Evolutionary conservation across 2,329 filamentous ascomycete species (phyloP), one percentile per base, ranked within the genome.

Genomic region (Lachnellula subtilissima): DNA sequence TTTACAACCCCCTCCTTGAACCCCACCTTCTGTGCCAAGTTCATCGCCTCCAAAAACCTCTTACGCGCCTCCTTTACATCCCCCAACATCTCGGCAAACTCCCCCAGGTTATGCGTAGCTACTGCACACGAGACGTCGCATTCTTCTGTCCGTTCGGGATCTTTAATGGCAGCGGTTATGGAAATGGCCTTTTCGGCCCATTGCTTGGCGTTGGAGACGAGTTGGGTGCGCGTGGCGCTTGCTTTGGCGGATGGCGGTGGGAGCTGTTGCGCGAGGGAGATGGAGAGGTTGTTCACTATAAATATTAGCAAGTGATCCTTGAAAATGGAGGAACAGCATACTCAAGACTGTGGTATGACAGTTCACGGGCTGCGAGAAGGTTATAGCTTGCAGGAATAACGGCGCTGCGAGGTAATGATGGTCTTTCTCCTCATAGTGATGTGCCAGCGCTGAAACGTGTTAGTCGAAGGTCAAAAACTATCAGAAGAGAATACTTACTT

Each of bases 41-140:
- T 78, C 53, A 83, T 79, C 9, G 88, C 87, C 69, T 95, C 82
- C 53, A 79, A 74, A 67, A 89, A 96, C 67, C 81, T 82, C 64
- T 77, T 78, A 65, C 79, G 79, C 1, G 93, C 91, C 62, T 88
- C 79, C 4, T 75, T 75, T 1, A 77, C 66, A 64, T 88, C 80
- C 1, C 87, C 86, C 57, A 85, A 74, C 81, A 94, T 86, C 62
- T 88, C 84, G 0, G 89, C 87, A 63, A 97, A 86, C 65, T 95
- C 89, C 23, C 86, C 93, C 52, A 96, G 81, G 69, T 95, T 96
- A 71, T 90, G 88, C n/a, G 89, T 84, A 7, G 92, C 88, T 5
- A 87, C 88, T 2, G 87, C 88, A 67, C 92, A 97, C 1, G 87
- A 89, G 54, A 87, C 72, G 69, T 96, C 91, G 67, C 93, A 97